Base-by-base conservation (phyloP, 2,329 filamentous ascomycete species). In the Phialophora tarda region DNA sequence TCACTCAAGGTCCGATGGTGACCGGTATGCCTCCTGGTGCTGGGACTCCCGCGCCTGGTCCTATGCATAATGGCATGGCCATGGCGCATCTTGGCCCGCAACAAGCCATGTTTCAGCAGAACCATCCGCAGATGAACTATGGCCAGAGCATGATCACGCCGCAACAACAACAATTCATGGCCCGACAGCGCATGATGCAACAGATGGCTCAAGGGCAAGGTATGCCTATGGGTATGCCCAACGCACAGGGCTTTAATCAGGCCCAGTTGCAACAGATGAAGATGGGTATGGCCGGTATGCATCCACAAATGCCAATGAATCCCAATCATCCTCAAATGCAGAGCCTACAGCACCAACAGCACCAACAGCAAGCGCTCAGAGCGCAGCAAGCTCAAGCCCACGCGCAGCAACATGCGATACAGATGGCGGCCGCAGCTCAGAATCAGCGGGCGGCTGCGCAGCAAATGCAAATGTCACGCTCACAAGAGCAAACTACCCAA, bases 1-100 rank as follows among this genome's bases (percentile, higher is more conserved):
- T 86, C 63, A 86, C 80, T 69, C 87, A 88, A 74, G 82, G 84
- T n/a, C 85, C 85, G 26, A 88, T 88, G 85, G 87, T 89, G 82
- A 81, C 74, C 41, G 85, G 83, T 59, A 88, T 89, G 86, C 85
- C 86, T 70, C 85, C 84, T 57, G 85, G 85, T 62, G 81, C 81
- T 65, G 82, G 83, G 66, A 84, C 82, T 34, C 81, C 81, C 68
- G 82, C 82, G 38, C 80, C 81, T 66, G 80, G 79, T 28, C 78
- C 79, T 30, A 80, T 81, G 64, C 84, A 83, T 28, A 87, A 83
- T 75, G 67, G 65, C 24, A 87, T 88, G 78, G 86, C 86, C 30
- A 78, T 89, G 69, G 85, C 83, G 56, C 87, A 89, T 75, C 77
- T 89, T 70, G 84, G 82, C 66, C 84, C 85, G 12, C 83, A 85